Base-by-base conservation (phyloP, 495 filamentous ascomycete species). In the Glarea lozoyensis region DNA sequence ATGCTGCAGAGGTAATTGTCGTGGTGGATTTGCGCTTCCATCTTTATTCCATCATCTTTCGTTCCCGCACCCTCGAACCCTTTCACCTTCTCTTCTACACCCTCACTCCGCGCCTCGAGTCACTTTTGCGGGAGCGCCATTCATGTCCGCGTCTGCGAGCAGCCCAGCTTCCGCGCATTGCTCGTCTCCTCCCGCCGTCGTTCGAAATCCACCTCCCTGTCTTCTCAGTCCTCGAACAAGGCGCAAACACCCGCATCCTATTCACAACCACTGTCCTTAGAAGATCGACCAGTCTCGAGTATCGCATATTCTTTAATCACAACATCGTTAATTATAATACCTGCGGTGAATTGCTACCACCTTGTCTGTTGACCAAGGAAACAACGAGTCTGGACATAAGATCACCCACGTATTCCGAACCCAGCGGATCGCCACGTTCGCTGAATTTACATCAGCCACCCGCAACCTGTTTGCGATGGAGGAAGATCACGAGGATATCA, bases 401-500 rank as follows among this genome's bases (percentile, higher is more conserved):
- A 63, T 62, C 60, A 29, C 42, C 23, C 13, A 34, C 20, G 33
- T 38, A 12, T 31, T 10, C 15, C 31, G 24, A 17, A 27, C 40
- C 25, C 21, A 12, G 12, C 13, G 35, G 15, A 42, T 2, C 20
- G 11, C 3, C 10, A 22, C 20, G 9, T 21, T 21, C 30, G 10
- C 40, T 23, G 7, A 33, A 10, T 19, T 31, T 29, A 29, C 25
- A 29, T n/a, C 38, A 19, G 20, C 24, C n/a, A 23, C 9, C 4
- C 16, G 20, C 24, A 36, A 37, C n/a, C n/a, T n/a, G n/a, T 37
- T 23, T 24, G 40, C 20, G 23, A 58, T 55, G 52, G 52, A 46
- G 27, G 55, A 52, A 59, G 68, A 66, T 62, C 49, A 61, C 58
- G 63, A 64, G 60, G 67, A 68, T 55, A 55, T 44, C 43, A 64